phyloP scores from a whole-genome alignment of 371 early-diverging fungal genomes.

The Entomophthora muscae region DNA sequence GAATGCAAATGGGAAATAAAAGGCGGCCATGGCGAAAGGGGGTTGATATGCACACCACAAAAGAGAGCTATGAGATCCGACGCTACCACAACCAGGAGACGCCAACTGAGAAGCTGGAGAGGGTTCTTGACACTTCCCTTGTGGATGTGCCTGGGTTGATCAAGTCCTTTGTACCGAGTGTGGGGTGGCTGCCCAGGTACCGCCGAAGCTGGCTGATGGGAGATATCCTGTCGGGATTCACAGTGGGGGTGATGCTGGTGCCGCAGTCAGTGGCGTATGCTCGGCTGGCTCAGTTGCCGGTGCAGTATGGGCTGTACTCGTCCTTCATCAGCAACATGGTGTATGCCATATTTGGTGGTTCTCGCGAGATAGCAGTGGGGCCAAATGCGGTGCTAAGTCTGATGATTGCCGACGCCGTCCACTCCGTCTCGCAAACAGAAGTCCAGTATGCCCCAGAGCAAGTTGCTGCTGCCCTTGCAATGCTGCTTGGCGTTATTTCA shows the following conservation, averaged over 20 bases:
- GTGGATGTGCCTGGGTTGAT: not conserved
- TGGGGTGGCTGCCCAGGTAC: conserved; percentile 16
- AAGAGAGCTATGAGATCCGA: no score
- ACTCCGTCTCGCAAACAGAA: conserved; percentile 14
- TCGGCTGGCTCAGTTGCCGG: conserved; percentile 58
- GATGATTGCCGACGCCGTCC: conserved; percentile 46
- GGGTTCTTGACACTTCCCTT: not conserved
- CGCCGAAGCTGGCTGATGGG: conserved; percentile 46
- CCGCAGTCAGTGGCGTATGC: conserved; percentile 78
- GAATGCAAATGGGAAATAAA: no score
- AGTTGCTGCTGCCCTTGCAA: not conserved
- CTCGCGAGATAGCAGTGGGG: conserved; percentile 74
- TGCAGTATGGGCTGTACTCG: conserved; percentile 75
- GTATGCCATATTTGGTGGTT: conserved; percentile 64
- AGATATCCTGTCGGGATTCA: conserved; percentile 66
- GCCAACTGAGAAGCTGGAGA: not conserved
- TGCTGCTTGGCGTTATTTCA: conserved; percentile 31
- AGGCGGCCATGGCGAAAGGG: no score
- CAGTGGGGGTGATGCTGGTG: conserved; percentile 64
- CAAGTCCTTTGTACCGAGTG: conserved; percentile 7
- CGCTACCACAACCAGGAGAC: conserved; percentile 5
- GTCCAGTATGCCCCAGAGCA: not conserved
- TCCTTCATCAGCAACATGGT: conserved; percentile 48
- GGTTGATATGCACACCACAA: no score
- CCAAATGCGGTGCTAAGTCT: no score